Percentiles rank a stretch among this genome's conserved stretches.
Conservation (phyloP, 352 stramenopile genomes). For the Globisporangium cederbergense region DNA sequence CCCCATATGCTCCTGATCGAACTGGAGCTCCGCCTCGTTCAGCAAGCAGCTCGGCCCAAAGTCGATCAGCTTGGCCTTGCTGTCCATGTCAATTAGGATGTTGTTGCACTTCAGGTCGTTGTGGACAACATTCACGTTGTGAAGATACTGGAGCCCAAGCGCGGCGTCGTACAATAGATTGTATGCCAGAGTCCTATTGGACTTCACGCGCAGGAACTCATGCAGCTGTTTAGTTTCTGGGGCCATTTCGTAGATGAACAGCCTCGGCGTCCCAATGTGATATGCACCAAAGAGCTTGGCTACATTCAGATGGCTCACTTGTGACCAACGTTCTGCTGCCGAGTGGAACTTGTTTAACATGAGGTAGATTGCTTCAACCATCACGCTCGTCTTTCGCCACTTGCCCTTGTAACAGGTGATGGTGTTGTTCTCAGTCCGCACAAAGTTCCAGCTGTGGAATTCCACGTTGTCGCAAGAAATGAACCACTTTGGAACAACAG, state of each 20-base stretch:
- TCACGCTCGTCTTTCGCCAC: slow-evolving; percentile 7
- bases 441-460: slow-evolving; percentile 7
- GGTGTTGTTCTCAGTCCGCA: too few relatives aligned
- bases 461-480: background rate
- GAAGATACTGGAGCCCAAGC: background rate
- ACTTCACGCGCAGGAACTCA: background rate
- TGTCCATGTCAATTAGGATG: background rate
- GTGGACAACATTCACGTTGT: background rate
- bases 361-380: too few relatives aligned
- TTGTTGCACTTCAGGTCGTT: slow-evolving; percentile 15
- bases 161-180: slow-evolving; percentile 22
- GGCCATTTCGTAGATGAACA: slow-evolving; percentile 7
- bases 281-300: slow-evolving; percentile 6
- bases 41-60: background rate
- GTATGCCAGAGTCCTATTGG: background rate
- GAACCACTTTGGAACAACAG: slow-evolving; percentile 9
- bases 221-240: background rate
- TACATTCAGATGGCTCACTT: slow-evolving; percentile 10
- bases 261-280: background rate
- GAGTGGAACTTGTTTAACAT: too few relatives aligned
- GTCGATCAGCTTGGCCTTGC: background rate
- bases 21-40: background rate
- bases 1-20: background rate
- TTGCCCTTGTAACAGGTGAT: background rate
- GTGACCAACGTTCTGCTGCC: too few relatives aligned